phyloP scores from a whole-genome alignment of 2,329 filamentous ascomycete species.

The Xenoacremonium recifei region DNA sequence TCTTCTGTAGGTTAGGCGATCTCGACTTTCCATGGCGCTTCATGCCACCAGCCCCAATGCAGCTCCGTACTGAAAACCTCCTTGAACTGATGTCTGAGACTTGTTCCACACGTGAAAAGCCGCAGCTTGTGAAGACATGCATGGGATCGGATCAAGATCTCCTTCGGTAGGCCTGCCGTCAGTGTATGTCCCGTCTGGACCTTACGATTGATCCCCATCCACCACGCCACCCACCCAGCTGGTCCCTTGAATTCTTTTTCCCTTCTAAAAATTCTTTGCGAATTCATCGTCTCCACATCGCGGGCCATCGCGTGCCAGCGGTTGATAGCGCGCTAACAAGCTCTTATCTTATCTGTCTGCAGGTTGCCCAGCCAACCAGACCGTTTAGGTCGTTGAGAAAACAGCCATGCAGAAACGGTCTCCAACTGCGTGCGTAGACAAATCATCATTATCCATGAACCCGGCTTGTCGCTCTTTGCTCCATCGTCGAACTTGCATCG shows the following conservation, averaged over 20 bases:
- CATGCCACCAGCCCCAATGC: too few relatives aligned
- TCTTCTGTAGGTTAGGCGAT: too few relatives aligned
- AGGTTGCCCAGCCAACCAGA: neutral
- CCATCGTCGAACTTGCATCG: slow-evolving; percentile 6
- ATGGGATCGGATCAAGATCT: neutral
- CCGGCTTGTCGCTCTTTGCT: slow-evolving; percentile 1
- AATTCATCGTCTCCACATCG: neutral
- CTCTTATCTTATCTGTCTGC: neutral
- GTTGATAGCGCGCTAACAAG: neutral
- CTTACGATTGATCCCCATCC: neutral
- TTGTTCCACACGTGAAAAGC: neutral
- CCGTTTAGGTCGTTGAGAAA: neutral
- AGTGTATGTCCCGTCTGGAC: neutral
- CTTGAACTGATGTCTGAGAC: too few relatives aligned
- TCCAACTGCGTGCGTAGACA: neutral
- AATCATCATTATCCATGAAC: neutral
- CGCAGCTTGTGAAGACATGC: neutral
- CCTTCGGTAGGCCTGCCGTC: neutral
- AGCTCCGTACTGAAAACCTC: too few relatives aligned
- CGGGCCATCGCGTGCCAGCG: neutral
- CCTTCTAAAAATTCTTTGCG: neutral
- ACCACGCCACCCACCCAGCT: neutral
- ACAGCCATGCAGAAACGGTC: too few relatives aligned
- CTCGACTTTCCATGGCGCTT: too few relatives aligned
- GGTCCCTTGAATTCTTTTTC: neutral